Base-by-base conservation (phyloP, 2,329 filamentous ascomycete species). In the Cladosporium austrohemisphaericum region DNA sequence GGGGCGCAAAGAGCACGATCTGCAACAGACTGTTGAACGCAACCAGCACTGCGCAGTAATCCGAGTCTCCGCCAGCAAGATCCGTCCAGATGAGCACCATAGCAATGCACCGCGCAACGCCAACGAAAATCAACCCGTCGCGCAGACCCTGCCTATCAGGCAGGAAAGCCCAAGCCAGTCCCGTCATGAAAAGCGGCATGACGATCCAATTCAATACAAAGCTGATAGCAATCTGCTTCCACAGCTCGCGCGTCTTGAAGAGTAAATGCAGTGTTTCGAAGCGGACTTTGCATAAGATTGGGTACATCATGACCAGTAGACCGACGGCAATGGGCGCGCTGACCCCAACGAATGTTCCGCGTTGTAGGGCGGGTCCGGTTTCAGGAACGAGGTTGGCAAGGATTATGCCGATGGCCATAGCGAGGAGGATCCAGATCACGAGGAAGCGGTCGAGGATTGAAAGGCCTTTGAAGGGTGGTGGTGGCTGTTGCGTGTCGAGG, bases 251-350 rank as follows among this genome's bases (percentile, higher is more conserved):
- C 2, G 81, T 73, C 2, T 70, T 65, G 51, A 93, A 77, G 3
- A 88, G 71, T 2, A 78, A 70, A 64, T 89, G 86, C 8, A 94
- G 69, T 0, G 80, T 79, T 65, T 94, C 88, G 67, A 82, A 93
- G 32, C 81, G 81, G 5, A 94, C 85, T 66, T 93, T 93, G 76
- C 88, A 94, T 0, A 95, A 73, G 52, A 95, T 94, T 0, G 89
- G 90, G 62, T 93, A 95, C 88, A 95, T 95, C 88, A 95, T 95
- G 33, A 94, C 83, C 1, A 95, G 75, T 1, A 95, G 71, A 0
- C 89, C 88, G 40, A 94, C 72, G 0, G 88, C 88, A 43, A 86
- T 86, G 0, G 84, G 84, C 19, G 85, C 68, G 1, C 81, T 84
- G 0, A 87, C 82, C 0, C 82, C 81, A 0, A 87, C 85, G 58